phyloP scores from a whole-genome alignment of 208 protist species.

The Blastocrithidia nonstop region DNA sequence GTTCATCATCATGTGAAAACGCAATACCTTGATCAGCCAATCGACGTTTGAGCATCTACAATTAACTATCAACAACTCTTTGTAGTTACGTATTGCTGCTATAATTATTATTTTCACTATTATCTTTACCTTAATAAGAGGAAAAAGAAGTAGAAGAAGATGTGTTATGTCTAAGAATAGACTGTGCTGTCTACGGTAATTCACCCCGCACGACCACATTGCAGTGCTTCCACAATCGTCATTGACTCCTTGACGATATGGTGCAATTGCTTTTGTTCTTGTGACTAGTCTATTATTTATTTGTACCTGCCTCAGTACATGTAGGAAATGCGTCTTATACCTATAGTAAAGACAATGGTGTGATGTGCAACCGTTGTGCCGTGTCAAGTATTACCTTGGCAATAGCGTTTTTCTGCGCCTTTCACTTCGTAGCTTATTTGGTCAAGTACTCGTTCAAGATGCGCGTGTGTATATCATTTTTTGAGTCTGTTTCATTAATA shows the following conservation, averaged over 20 bases:
- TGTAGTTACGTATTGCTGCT: background rate
- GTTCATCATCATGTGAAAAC: conserved; percentile 21
- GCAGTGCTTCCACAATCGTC: conserved; percentile 55
- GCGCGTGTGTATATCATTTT: too few relatives aligned
- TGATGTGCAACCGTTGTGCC: conserved; percentile 16
- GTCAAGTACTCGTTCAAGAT: conserved; percentile 62
- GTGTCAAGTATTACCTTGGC: conserved; percentile 34
- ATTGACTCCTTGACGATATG: background rate
- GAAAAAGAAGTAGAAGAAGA: background rate
- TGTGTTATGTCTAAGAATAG: background rate
- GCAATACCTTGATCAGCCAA: conserved; percentile 24
- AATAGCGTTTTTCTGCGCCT: conserved; percentile 54
- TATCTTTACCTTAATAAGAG: background rate
- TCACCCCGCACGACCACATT: conserved; percentile 75
- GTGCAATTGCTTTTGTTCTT: background rate
- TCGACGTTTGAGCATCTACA: conserved; percentile 27
- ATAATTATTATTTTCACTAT: background rate
- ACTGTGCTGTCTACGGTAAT: conserved; percentile 15
- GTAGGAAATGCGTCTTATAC: too few relatives aligned
- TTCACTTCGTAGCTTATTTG: conserved; percentile 35
- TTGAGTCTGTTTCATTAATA: too few relatives aligned
- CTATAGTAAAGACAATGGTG: conserved; percentile 49
- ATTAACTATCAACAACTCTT: conserved; percentile 14
- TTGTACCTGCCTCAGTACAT: too few relatives aligned
- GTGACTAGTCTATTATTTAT: conserved; percentile 12